These are phyloP conservation scores for Raffaelea arxii DNA, from an alignment of 2,329 filamentous ascomycete species.

Conservation along the genomic window DNA sequence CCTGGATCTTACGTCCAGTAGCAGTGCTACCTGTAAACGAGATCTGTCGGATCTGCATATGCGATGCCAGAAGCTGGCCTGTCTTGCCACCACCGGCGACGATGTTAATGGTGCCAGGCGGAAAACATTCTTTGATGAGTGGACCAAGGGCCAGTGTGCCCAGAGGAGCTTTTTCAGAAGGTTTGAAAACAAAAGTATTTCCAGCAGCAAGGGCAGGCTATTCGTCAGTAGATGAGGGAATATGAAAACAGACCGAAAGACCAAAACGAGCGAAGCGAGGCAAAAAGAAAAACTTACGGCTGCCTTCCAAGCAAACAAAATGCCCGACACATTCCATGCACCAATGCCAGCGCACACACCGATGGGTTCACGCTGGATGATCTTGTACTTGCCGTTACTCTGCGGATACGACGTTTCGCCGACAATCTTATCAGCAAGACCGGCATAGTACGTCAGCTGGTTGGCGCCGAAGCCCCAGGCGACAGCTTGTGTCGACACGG, in stretches of 20 bases:
- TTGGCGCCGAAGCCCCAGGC: background rate
- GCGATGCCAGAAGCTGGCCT: background rate
- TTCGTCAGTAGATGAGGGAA: no score
- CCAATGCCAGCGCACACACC: slow-evolving; percentile 1
- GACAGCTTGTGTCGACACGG: background rate
- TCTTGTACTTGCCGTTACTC: background rate
- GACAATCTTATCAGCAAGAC: background rate
- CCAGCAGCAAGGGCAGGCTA: slow-evolving; percentile 1
- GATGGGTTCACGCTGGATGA: slow-evolving; percentile 1
- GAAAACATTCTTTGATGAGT: slow-evolving; percentile 1
- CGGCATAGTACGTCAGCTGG: slow-evolving; percentile 2
- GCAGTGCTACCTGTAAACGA: background rate
- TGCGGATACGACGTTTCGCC: slow-evolving; percentile 2
- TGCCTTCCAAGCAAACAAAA: background rate
- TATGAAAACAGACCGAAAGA: no score
- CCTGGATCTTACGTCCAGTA: background rate
- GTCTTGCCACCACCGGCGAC: background rate
- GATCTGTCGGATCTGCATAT: background rate
- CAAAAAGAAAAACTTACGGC: background rate
- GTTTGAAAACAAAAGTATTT: slow-evolving; percentile 1
- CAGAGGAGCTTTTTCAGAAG: slow-evolving; percentile 1
- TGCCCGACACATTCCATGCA: slow-evolving; percentile 1
- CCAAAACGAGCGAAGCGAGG: no score
- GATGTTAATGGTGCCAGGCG: background rate
- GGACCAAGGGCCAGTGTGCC: background rate